Percentiles rank a stretch among this genome's conserved stretches.
phyloP scores from a whole-genome alignment of 371 early-diverging fungal species.

The Rhizomucor miehei region DNA sequence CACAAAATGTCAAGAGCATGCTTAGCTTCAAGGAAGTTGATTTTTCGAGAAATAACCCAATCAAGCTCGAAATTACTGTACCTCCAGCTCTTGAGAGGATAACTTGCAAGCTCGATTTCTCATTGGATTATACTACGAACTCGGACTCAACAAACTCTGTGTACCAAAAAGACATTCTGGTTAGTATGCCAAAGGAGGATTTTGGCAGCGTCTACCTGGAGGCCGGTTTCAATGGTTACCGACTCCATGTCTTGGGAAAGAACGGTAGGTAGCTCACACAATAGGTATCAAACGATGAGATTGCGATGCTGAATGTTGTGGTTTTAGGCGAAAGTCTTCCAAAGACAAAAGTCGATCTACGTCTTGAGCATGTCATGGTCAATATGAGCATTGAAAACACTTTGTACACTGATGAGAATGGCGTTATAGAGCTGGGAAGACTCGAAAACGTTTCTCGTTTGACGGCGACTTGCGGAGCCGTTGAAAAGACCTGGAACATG shows the following conservation, averaged over 20 bases:
- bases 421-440: slow-evolving; percentile 39
- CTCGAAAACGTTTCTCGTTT: slow-evolving; percentile 22
- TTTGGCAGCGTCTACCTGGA: too few relatives aligned
- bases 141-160: too few relatives aligned
- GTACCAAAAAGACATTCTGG: too few relatives aligned
- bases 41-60: slow-evolving; percentile 20
- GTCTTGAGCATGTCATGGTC: slow-evolving; percentile 29
- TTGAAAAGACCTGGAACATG: slow-evolving; percentile 3
- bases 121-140: too few relatives aligned
- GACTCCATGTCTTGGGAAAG: slow-evolving; percentile 24
- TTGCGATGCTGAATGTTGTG: slow-evolving; percentile 8
- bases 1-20: slow-evolving; percentile 22
- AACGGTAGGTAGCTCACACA: slow-evolving; percentile 55
- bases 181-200: too few relatives aligned
- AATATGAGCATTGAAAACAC: slow-evolving; percentile 1
- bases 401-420: slow-evolving; percentile 42
- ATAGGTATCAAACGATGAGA: too few relatives aligned
- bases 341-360: slow-evolving; percentile 17
- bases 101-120: too few relatives aligned
- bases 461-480: background rate
- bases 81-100: slow-evolving; percentile 20
- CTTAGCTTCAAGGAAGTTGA: slow-evolving; percentile 20
- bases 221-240: too few relatives aligned
- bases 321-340: slow-evolving; percentile 16
- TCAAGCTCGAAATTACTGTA: slow-evolving; percentile 26